phyloP scores from a whole-genome alignment of 75 land plant genomes.

The Pinus taeda region DNA sequence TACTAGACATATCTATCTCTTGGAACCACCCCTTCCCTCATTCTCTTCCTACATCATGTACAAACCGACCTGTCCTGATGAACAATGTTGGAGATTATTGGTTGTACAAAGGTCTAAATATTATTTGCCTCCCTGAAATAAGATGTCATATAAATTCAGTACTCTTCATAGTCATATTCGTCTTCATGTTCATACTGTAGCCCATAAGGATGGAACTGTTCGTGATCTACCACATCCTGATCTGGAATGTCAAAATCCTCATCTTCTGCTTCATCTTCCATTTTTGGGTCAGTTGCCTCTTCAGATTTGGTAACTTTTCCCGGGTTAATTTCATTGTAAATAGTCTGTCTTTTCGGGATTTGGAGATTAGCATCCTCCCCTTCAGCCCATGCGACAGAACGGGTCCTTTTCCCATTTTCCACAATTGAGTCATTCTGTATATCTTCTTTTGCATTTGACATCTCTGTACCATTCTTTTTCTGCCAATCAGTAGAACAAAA shows the following conservation, averaged over 20 bases:
- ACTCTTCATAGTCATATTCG: constrained; percentile 6
- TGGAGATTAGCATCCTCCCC: neutral
- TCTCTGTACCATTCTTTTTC: neutral
- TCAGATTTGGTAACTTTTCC: neutral
- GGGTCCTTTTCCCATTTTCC: neutral
- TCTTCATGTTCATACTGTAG: constrained; percentile 10
- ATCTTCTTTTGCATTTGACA: neutral
- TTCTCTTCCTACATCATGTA: neutral
- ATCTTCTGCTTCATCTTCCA: constrained; percentile 7
- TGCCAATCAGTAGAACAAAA: neutral
- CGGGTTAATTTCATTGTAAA: neutral
- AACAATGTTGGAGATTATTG: neutral
- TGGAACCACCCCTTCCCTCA: neutral
- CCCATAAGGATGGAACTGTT: constrained; percentile 4
- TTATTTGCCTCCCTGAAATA: neutral
- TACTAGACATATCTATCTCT: neutral
- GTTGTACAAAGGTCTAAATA: neutral
- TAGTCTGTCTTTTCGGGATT: neutral
- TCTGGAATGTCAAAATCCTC: constrained; percentile 1
- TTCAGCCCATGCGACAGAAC: constrained; percentile 2
- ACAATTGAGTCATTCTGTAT: neutral
- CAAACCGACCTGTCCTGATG: neutral
- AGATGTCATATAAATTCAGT: neutral
- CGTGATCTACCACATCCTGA: constrained; percentile 2
- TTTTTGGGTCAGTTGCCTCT: constrained; percentile 4